These are phyloP conservation scores for Pestalotiopsis fici DNA, from an alignment of 2,329 filamentous ascomycete genomes.

Conservation along the genomic window DNA sequence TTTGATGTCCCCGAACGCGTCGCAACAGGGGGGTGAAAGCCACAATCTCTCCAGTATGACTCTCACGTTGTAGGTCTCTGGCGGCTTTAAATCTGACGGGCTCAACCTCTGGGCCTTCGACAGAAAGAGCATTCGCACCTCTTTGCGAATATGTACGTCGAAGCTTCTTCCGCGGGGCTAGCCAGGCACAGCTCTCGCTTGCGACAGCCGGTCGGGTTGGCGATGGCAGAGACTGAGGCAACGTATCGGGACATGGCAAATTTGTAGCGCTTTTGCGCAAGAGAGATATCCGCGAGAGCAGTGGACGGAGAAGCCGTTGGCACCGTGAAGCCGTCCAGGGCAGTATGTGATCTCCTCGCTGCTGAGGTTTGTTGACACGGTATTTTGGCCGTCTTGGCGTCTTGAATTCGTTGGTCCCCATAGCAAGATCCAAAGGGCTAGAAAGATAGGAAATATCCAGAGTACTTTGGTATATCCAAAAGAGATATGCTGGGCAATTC, in stretches of 20 bases:
- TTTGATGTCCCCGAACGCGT: constrained; percentile 26
- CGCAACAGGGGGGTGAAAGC: constrained; percentile 27
- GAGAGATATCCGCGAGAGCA: constrained; percentile 41
- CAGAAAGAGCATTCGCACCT: not conserved
- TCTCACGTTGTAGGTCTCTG: constrained; percentile 13
- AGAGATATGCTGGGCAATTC: not conserved
- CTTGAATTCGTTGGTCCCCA: constrained; percentile 12
- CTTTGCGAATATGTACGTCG: constrained; percentile 30
- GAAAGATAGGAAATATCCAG: not conserved
- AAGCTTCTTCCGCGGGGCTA: constrained; percentile 27
- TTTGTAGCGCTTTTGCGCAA: constrained; percentile 33
- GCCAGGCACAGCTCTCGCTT: constrained; percentile 19
- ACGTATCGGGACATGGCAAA: constrained; percentile 8
- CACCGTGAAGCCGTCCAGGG: constrained; percentile 44
- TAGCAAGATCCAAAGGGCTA: not conserved
- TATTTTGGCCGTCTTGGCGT: constrained; percentile 20
- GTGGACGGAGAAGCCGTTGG: constrained; percentile 41
- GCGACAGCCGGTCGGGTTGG: constrained; percentile 8
- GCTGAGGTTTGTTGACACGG: constrained; percentile 16
- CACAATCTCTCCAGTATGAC: constrained; percentile 21
- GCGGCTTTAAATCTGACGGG: constrained; percentile 13
- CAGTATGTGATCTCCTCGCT: constrained; percentile 16
- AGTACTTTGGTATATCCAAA: not conserved
- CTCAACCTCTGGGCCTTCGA: not conserved
- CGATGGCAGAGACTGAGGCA: not conserved